phyloP scores from a whole-genome alignment of 2,329 filamentous ascomycete species.

The Colletotrichum karsti region DNA sequence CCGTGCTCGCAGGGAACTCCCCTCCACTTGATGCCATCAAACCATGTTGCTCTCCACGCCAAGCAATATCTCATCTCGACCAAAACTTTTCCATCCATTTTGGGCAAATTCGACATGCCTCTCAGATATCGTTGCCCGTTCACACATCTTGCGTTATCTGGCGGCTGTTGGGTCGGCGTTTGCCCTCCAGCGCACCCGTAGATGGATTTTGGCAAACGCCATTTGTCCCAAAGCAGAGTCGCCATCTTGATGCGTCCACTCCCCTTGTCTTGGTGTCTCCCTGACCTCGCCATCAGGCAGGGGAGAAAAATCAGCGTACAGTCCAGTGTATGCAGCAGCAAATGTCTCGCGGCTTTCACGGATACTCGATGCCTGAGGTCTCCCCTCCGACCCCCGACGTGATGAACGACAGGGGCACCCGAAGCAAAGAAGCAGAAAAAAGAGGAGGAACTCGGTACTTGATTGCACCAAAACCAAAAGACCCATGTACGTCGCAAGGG shows the following conservation, averaged over 20 bases:
- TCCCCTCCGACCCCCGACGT: background rate
- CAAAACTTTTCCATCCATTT: conserved; percentile 12
- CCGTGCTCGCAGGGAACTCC: conserved; percentile 7
- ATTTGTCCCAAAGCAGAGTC: background rate
- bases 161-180: background rate
- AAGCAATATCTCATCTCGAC: conserved; percentile 13
- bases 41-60: conserved; percentile 8
- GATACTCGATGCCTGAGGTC: conserved; percentile 17
- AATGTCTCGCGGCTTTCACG: conserved; percentile 21
- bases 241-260: background rate
- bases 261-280: background rate
- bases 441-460: conserved; percentile 30
- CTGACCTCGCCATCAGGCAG: background rate
- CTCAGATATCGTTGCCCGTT: background rate
- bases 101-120: background rate
- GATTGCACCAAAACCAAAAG: conserved; percentile 15
- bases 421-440: background rate
- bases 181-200: background rate
- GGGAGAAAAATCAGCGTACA: background rate
- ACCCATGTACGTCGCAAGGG: conserved; percentile 8
- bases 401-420: conserved; percentile 3
- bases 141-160: background rate
- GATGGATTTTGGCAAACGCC: background rate
- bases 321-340: background rate
- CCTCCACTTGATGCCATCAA: conserved; percentile 7